Percentiles rank a stretch among this genome's conserved stretches.
Conservation (phyloP, 805 yeast genomes). For the Tanozyma kutaoensis region DNA sequence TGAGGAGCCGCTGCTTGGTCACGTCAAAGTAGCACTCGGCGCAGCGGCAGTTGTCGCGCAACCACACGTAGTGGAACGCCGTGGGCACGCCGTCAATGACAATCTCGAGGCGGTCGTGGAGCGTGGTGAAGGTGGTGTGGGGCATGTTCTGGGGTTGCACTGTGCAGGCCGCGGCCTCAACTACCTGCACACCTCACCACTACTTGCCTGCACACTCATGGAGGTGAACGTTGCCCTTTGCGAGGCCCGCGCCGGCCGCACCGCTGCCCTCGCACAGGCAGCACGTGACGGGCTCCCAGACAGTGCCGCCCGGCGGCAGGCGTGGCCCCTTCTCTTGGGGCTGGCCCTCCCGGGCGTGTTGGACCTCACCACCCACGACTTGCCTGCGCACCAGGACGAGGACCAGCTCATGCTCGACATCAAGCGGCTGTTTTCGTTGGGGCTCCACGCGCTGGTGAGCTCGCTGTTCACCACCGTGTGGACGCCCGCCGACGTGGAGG, state of each 20-base stretch:
- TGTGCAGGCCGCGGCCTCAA: no score
- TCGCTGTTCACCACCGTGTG: constrained; percentile 19
- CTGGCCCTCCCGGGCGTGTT: no score
- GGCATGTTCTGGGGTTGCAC: no score
- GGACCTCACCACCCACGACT: no score
- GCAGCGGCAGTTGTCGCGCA: constrained; percentile 55
- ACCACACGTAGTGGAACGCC: constrained; percentile 33
- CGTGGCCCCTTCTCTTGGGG: constrained; percentile 41
- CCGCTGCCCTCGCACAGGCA: no score
- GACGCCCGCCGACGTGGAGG: constrained; percentile 15
- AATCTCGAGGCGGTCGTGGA: constrained; percentile 2
- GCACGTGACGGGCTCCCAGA: no score
- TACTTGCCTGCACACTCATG: no score
- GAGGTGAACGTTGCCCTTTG: no score
- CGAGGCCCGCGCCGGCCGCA: no score
- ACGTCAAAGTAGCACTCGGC: constrained; percentile 34
- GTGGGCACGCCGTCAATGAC: constrained; percentile 4
- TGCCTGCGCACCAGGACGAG: constrained; percentile 53
- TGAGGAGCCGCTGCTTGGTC: constrained; percentile 48
- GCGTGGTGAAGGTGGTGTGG: no score
- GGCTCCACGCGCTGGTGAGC: constrained; percentile 3
- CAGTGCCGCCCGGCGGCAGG: no score
- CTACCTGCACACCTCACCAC: no score
- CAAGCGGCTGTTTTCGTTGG: constrained; percentile 43
- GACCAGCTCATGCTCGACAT: constrained; percentile 73